Conservation (phyloP, 345 rosid genomes). For the Melaleuca quinquenervia region DNA sequence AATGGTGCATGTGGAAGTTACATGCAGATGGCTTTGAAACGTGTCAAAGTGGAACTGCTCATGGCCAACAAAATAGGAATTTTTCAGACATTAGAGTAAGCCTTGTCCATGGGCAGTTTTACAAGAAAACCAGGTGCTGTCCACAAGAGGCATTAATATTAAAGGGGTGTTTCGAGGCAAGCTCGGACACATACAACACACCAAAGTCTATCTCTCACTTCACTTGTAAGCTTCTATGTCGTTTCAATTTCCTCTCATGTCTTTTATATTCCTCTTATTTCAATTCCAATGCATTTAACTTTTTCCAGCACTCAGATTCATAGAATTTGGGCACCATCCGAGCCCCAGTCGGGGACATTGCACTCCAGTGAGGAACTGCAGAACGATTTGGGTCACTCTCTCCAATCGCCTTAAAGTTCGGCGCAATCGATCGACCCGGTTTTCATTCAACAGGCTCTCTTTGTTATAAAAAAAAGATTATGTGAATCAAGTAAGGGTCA, state of each 20-base stretch:
- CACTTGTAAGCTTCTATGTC: neutral
- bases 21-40: neutral
- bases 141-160: neutral
- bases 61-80: neutral
- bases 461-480: too few relatives aligned
- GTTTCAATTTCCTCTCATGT: neutral
- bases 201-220: too few relatives aligned
- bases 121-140: neutral
- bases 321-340: neutral
- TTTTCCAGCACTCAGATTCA: neutral
- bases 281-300: neutral
- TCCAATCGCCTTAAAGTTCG: too few relatives aligned
- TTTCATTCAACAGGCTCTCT: too few relatives aligned
- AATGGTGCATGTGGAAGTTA: neutral
- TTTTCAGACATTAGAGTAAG: neutral
- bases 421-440: neutral
- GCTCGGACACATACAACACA: too few relatives aligned
- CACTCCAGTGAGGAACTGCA: neutral
- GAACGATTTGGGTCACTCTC: too few relatives aligned
- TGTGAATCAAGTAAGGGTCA: too few relatives aligned
- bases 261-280: neutral
- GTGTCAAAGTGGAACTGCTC: neutral
- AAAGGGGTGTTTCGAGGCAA: too few relatives aligned
- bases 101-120: neutral
- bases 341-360: too few relatives aligned